These are phyloP conservation scores for Alternaria sp. DNA, from an alignment of 2,329 filamentous ascomycete genomes.

Conservation along the genomic window DNA sequence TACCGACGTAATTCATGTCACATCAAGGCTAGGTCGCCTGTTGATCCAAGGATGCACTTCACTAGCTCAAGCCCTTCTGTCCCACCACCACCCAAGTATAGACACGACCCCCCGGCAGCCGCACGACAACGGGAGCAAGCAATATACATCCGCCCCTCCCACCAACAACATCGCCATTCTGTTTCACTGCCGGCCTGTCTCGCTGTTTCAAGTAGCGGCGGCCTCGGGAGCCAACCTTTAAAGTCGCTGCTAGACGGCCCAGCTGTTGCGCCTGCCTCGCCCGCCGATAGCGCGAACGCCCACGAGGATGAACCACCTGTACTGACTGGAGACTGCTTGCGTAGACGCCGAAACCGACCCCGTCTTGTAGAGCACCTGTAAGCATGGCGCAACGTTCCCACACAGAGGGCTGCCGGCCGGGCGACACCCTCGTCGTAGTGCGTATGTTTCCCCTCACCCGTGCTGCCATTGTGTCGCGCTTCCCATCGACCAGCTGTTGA, in stretches of 20 bases:
- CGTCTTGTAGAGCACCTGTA: conserved; percentile 15
- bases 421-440: conserved; percentile 74
- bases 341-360: conserved; percentile 12
- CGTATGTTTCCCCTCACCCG: conserved; percentile 62
- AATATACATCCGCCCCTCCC: conserved; percentile 2
- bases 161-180: conserved; percentile 1
- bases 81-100: conserved; percentile 16
- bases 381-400: conserved; percentile 48
- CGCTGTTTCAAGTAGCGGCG: conserved; percentile 8
- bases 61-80: conserved; percentile 4
- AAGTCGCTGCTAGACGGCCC: not conserved
- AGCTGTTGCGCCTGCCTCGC: conserved; percentile 20
- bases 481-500: conserved; percentile 13
- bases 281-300: conserved; percentile 23
- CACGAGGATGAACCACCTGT: conserved; percentile 20
- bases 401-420: conserved; percentile 64
- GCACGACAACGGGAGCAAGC: conserved; percentile 7
- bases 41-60: conserved; percentile 9
- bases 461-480: not conserved
- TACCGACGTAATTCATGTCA: conserved; percentile 12
- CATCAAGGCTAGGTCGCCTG: conserved; percentile 4
- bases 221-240: conserved; percentile 10
- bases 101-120: conserved; percentile 12
- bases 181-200: conserved; percentile 3
- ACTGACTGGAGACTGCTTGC: conserved; percentile 30